phyloP scores from a whole-genome alignment of 2,329 filamentous ascomycete genomes.

The Gaeumannomyces sp. region DNA sequence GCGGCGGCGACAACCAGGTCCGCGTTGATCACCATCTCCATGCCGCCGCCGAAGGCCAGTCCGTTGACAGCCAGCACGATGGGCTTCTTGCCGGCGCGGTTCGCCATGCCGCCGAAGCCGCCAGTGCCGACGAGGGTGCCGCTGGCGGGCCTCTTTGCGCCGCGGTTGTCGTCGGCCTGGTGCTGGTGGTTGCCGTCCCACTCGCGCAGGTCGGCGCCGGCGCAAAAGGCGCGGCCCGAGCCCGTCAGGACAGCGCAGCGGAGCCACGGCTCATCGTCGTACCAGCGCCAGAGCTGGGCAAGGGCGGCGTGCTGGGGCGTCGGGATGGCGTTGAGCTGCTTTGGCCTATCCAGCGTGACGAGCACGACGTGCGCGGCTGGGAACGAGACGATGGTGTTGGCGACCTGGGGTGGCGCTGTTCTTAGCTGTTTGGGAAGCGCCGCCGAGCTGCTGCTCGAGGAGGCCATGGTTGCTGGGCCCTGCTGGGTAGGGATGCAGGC shows the following conservation, averaged over 20 bases:
- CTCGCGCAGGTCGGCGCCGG: slow-evolving; percentile 62
- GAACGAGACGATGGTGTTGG: slow-evolving; percentile 38
- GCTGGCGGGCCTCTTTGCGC: slow-evolving; percentile 11
- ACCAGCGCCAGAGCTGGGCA: slow-evolving; percentile 44
- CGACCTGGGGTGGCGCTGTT: slow-evolving; percentile 33
- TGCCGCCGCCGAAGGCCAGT: slow-evolving; percentile 66
- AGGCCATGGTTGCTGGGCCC: background rate
- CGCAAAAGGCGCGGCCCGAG: slow-evolving; percentile 58
- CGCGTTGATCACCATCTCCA: slow-evolving; percentile 69
- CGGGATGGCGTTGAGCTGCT: slow-evolving; percentile 52
- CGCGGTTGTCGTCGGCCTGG: slow-evolving; percentile 5
- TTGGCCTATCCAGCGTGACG: slow-evolving; percentile 53
- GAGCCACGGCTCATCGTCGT: slow-evolving; percentile 54
- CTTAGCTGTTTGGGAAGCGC: slow-evolving; percentile 12
- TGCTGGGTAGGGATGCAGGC: no score
- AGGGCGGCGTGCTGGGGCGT: slow-evolving; percentile 42
- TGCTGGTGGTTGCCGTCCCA: slow-evolving; percentile 37
- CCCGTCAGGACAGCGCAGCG: slow-evolving; percentile 60
- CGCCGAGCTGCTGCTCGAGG: background rate
- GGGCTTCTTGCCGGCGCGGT: slow-evolving; percentile 64
- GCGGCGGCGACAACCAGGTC: slow-evolving; percentile 62
- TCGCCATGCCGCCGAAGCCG: slow-evolving; percentile 62
- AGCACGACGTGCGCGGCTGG: slow-evolving; percentile 50
- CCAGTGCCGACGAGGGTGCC: slow-evolving; percentile 4
- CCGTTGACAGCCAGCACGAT: slow-evolving; percentile 73